Base-by-base conservation (phyloP, 768 basidiomycete species). In the Suillus lakei region DNA sequence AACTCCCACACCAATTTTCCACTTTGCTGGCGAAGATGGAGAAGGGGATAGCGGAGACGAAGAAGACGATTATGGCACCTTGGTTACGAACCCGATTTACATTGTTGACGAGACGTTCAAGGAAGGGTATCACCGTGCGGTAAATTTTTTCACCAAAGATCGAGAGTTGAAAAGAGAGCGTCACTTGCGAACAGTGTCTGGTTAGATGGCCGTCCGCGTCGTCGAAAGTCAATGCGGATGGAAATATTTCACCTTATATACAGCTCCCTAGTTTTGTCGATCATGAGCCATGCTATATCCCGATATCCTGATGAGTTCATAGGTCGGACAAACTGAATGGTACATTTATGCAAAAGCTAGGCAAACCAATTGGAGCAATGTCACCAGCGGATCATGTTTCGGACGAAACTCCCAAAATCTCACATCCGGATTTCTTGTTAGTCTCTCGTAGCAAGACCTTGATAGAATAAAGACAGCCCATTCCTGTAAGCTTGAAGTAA, bases 61-160 rank as follows among this genome's bases (percentile, higher is more conserved):
- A 15, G 72, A 77, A 2, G 73, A 69, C 4, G 74, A 78, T 48
- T 77, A 78, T 10, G 76, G 76, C 16, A 70, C 55, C 3, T 32
- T 67, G 12, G 21, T 76, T 30, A 10, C 65, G 5, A 53, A 72
- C 43, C 60, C 73, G 1, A 64, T 50, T 3, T 76, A 71, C 55
- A 64, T 12, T 9, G 28, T 51, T 18, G 28, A 51, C n/a, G 39
- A 48, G 30, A 63, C 68, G 38, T 69, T 76, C 18, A 67, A 77
- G 48, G 66, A 72, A 12, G 76, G 72, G 34, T 78, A 71, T 44
- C 60, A 68, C 39, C 67, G 75, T 26, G 73, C 75, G 0, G 10
- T 73, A 44, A 66, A 68, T 4, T 77, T 77, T 67, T 74, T 69
- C 60, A 30, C 65, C 3, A 58, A 26, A 38, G 41, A n/a, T 56